Percentiles rank a stretch among this genome's conserved stretches.
Conservation (phyloP, 1,284 basidiomycete species). For the Ceratobasidium sp. region DNA sequence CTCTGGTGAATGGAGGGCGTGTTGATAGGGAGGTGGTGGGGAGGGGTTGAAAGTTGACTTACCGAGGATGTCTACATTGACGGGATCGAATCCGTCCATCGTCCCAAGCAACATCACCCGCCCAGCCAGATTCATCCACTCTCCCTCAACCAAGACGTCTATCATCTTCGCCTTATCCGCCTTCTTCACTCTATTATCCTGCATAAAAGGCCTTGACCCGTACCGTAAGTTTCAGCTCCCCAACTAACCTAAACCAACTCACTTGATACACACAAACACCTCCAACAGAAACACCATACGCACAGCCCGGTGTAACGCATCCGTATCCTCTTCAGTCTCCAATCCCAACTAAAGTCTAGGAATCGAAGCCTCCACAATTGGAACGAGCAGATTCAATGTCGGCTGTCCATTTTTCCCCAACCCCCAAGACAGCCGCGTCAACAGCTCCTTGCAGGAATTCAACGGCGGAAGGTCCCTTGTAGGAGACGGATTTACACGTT, state of each 20-base stretch:
- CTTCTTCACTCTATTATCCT: background rate
- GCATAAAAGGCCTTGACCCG: too few relatives aligned
- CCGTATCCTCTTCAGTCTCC: background rate
- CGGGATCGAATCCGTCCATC: background rate
- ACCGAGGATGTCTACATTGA: background rate
- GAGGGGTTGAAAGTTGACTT: background rate
- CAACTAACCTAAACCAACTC: background rate
- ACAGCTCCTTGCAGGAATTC: background rate
- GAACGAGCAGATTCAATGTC: background rate
- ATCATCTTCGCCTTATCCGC: background rate
- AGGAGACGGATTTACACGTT: background rate
- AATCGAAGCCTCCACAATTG: slow-evolving; percentile 5
- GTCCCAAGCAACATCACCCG: background rate
- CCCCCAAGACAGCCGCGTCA: background rate
- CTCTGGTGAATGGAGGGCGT: background rate
- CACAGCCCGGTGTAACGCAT: background rate
- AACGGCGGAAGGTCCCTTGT: background rate
- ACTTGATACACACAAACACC: background rate
- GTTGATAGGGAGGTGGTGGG: background rate
- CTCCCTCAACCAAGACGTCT: background rate
- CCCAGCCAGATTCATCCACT: slow-evolving; percentile 5
- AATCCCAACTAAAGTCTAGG: background rate
- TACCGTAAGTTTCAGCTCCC: too few relatives aligned
- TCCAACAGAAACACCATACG: background rate
- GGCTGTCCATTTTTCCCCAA: background rate